Percentiles rank a stretch among this genome's conserved stretches.
Conservation (phyloP, 345 rosid species). For the Ceriops zippeliana region DNA sequence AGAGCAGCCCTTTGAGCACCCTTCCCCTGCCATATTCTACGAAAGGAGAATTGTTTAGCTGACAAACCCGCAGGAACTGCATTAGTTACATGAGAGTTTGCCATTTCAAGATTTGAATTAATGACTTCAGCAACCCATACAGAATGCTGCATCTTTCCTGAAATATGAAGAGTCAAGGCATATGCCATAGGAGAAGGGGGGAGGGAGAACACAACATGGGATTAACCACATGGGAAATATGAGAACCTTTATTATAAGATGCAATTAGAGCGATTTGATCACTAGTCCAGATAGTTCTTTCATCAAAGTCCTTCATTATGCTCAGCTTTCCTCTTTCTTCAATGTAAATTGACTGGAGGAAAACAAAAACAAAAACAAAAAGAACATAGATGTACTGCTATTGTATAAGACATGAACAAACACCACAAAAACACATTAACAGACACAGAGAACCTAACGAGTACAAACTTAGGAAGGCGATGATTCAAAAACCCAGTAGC, state of each 20-base stretch:
- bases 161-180: conserved; percentile 14
- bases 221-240: background rate
- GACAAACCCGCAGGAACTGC: conserved; percentile 44
- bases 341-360: conserved; percentile 54
- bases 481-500: background rate
- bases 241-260: conserved; percentile 77
- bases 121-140: conserved; percentile 76
- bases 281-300: conserved; percentile 93
- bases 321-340: conserved; percentile 87
- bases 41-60: conserved; percentile 63
- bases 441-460: conserved; percentile 1
- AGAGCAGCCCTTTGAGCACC: conserved; percentile 78
- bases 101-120: conserved; percentile 54
- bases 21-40: conserved; percentile 93
- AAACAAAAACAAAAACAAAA: conserved; percentile 10
- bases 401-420: background rate
- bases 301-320: conserved; percentile 77
- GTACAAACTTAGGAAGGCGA: conserved; percentile 7
- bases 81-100: conserved; percentile 33
- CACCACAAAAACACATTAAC: too few relatives aligned
- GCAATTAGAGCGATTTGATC: conserved; percentile 76
- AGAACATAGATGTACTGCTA: background rate
- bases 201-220: background rate
- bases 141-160: conserved; percentile 96
- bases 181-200: conserved; percentile 13